Conservation (phyloP, 768 basidiomycete species). For the Kwoniella dendrophila region DNA sequence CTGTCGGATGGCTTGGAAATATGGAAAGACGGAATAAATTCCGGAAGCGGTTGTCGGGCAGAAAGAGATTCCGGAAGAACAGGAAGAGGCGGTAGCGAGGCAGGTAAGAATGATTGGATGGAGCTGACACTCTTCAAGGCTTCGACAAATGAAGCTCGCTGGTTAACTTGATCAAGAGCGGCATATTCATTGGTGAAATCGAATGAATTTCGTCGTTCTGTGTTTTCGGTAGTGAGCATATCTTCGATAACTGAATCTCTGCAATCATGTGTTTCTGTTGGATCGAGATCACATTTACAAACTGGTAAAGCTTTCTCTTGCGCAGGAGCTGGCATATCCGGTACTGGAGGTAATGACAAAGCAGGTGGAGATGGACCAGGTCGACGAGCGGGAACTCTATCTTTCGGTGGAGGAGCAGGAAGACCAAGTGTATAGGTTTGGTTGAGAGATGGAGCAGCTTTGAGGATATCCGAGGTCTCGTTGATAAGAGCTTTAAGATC, state of each 20-base stretch:
- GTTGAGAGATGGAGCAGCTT: slow-evolving; percentile 12
- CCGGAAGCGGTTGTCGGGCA: background rate
- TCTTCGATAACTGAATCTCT: slow-evolving; percentile 18
- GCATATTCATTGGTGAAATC: slow-evolving; percentile 54
- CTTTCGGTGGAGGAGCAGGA: slow-evolving; percentile 26
- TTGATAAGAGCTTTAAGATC: slow-evolving; percentile 22
- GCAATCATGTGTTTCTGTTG: background rate
- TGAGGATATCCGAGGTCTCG: slow-evolving; percentile 2
- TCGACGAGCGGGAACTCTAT: slow-evolving; percentile 27
- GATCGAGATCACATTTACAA: slow-evolving; percentile 3
- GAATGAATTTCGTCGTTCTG: slow-evolving; percentile 39
- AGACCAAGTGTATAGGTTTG: slow-evolving; percentile 24
- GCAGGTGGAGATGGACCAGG: slow-evolving; percentile 34
- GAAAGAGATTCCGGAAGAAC: background rate
- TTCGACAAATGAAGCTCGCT: slow-evolving; percentile 48
- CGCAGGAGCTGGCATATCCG: background rate
- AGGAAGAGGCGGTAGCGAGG: slow-evolving; percentile 18
- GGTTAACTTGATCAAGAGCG: slow-evolving; percentile 37
- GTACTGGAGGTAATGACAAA: slow-evolving; percentile 23
- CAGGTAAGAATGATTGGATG: slow-evolving; percentile 1
- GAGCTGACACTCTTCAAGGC: slow-evolving; percentile 18
- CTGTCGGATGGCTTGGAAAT: slow-evolving; percentile 22
- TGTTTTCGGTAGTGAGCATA: slow-evolving; percentile 22
- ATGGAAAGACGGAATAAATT: slow-evolving; percentile 20
- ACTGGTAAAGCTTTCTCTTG: background rate